phyloP scores from a whole-genome alignment of 768 basidiomycete species.

The Mycena rosella region DNA sequence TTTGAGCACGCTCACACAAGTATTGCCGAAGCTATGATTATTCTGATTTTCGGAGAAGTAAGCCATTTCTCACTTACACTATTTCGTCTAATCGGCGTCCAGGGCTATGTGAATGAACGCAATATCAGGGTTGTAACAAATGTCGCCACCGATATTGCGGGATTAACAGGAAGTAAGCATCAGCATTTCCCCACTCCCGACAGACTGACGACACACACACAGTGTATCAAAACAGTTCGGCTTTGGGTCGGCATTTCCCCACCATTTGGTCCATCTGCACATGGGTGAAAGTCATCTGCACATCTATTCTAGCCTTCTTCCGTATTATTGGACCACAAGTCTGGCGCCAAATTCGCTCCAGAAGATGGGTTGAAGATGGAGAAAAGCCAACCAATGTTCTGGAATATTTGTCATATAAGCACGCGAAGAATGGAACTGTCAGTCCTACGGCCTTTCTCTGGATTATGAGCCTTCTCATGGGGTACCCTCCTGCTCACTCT shows the following conservation, averaged over 20 bases:
- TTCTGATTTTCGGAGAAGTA: conserved; percentile 47
- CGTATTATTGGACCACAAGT: conserved; percentile 35
- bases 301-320: conserved; percentile 31
- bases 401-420: conserved; percentile 32
- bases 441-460: conserved; percentile 30
- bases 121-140: conserved; percentile 32
- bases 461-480: conserved; percentile 44
- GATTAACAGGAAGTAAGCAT: conserved; percentile 33
- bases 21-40: conserved; percentile 48
- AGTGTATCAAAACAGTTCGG: conserved; percentile 35
- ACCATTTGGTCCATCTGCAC: conserved; percentile 14
- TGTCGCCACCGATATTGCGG: conserved; percentile 33
- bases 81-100: background rate
- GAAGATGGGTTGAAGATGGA: conserved; percentile 24
- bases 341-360: conserved; percentile 29
- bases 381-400: conserved; percentile 31
- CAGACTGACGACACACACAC: background rate
- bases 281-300: conserved; percentile 30
- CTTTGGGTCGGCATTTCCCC: conserved; percentile 28
- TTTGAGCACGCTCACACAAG: conserved; percentile 45
- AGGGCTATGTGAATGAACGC: conserved; percentile 44
- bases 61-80: background rate
- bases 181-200: too few relatives aligned
- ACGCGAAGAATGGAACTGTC: conserved; percentile 26
- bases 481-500: conserved; percentile 31